phyloP scores from a whole-genome alignment of 371 early-diverging fungal species.

The Mortierella sp. region DNA sequence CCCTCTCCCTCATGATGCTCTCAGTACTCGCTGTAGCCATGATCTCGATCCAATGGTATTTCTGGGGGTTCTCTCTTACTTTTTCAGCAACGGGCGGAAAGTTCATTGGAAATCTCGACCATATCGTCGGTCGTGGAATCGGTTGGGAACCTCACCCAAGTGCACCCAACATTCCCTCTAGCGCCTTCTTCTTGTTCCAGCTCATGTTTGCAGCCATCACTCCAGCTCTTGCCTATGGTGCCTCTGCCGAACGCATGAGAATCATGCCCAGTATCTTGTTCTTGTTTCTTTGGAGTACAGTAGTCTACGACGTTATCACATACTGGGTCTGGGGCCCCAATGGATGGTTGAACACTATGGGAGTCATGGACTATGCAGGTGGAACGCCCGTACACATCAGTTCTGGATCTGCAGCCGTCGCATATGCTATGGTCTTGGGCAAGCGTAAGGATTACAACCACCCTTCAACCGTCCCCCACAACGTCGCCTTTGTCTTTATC shows the following conservation, averaged over 20 bases:
- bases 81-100: constrained; percentile 77
- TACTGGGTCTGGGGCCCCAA: constrained; percentile 88
- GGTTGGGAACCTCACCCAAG: constrained; percentile 63
- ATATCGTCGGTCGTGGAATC: constrained; percentile 61
- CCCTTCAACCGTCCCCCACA: constrained; percentile 79
- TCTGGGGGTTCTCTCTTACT: constrained; percentile 88
- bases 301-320: constrained; percentile 84
- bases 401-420: constrained; percentile 86
- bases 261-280: constrained; percentile 83
- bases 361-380: constrained; percentile 88
- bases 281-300: constrained; percentile 87
- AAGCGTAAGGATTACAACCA: constrained; percentile 76
- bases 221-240: constrained; percentile 86
- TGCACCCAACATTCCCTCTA: constrained; percentile 68
- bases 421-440: constrained; percentile 84
- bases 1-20: constrained; percentile 85
- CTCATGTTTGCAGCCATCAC: constrained; percentile 81
- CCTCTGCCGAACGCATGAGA: constrained; percentile 87
- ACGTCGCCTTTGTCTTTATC: constrained; percentile 84
- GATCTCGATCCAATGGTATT: constrained; percentile 89
- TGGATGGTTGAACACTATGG: constrained; percentile 80
- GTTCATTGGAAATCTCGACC: constrained; percentile 85
- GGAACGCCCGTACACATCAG: constrained; percentile 91
- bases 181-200: constrained; percentile 79
- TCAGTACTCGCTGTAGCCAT: constrained; percentile 83